Conservation (phyloP, 1,139 yeast genomes). For the Yamadazyma friedrichii region DNA sequence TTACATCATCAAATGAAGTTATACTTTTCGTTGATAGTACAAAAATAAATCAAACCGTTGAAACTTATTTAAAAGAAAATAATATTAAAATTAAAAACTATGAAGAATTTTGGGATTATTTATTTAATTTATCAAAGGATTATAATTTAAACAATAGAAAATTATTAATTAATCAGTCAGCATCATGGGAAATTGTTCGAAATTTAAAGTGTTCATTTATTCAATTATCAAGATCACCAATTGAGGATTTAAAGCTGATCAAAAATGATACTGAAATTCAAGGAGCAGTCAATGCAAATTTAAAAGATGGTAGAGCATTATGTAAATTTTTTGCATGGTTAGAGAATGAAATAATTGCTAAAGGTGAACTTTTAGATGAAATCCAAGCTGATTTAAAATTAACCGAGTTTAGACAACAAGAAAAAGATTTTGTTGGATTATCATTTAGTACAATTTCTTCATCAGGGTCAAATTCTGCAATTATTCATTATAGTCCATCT, state of each 20-base stretch:
- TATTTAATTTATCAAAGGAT: conserved; percentile 42
- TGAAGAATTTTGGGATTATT: conserved; percentile 52
- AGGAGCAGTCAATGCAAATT: conserved; percentile 78
- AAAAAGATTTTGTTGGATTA: conserved; percentile 69
- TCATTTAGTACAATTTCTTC: conserved; percentile 93
- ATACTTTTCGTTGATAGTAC: conserved; percentile 51
- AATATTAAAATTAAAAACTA: conserved; percentile 53
- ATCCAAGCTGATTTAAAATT: conserved; percentile 73
- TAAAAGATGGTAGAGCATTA: conserved; percentile 84
- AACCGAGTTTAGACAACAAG: conserved; percentile 59
- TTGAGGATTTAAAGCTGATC: conserved; percentile 73
- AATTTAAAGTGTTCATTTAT: conserved; percentile 41
- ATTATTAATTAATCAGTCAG: conserved; percentile 60
- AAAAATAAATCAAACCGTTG: conserved; percentile 31
- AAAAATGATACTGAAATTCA: conserved; percentile 72
- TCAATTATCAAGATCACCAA: conserved; percentile 53
- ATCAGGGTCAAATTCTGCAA: conserved; percentile 89
- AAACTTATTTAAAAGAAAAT: conserved; percentile 31
- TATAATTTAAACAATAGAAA: conserved; percentile 38
- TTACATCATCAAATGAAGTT: conserved; percentile 43
- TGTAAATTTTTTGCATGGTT: conserved; percentile 84
- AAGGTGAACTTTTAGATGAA: conserved; percentile 69
- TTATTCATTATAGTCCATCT: conserved; percentile 82
- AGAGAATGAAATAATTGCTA: conserved; percentile 57
- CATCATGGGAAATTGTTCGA: conserved; percentile 82